phyloP scores from a whole-genome alignment of 2,329 filamentous ascomycete species.

The Trichocomaceae sp. region DNA sequence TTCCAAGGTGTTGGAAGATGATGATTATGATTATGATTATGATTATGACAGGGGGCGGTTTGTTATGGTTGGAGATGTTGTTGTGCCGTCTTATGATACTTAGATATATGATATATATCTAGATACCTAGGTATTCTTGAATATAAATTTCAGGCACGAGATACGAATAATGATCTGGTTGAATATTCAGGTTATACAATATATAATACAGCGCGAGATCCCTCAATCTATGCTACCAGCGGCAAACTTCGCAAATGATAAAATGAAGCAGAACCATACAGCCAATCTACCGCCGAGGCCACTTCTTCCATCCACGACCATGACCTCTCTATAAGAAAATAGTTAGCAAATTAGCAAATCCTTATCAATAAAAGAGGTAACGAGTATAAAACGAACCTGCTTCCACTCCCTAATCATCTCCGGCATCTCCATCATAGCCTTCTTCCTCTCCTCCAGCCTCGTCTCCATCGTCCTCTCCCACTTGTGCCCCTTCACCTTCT shows the following conservation, averaged over 20 bases:
- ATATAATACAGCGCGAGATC: constrained; percentile 13
- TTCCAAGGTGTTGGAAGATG: constrained; percentile 18
- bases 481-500: constrained; percentile 90
- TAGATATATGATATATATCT: too few species aligned
- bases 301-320: constrained; percentile 68
- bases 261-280: neutral
- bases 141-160: too few species aligned
- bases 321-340: constrained; percentile 52
- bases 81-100: constrained; percentile 28
- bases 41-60: constrained; percentile 15
- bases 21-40: constrained; percentile 6
- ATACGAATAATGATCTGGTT: neutral
- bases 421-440: constrained; percentile 93
- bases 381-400: constrained; percentile 52
- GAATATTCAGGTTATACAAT: neutral
- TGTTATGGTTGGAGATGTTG: constrained; percentile 36
- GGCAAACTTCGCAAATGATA: constrained; percentile 3
- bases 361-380: neutral
- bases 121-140: too few species aligned
- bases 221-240: neutral
- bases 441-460: constrained; percentile 78
- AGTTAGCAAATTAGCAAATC: constrained; percentile 5
- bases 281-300: constrained; percentile 48
- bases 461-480: constrained; percentile 82
- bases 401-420: constrained; percentile 90